A percentile compares a stretch with the other conserved stretches of the same genome.
These are phyloP conservation scores for Haematococcus lacustris DNA, from an alignment of 139 green algal species.

Conservation along the genomic window DNA sequence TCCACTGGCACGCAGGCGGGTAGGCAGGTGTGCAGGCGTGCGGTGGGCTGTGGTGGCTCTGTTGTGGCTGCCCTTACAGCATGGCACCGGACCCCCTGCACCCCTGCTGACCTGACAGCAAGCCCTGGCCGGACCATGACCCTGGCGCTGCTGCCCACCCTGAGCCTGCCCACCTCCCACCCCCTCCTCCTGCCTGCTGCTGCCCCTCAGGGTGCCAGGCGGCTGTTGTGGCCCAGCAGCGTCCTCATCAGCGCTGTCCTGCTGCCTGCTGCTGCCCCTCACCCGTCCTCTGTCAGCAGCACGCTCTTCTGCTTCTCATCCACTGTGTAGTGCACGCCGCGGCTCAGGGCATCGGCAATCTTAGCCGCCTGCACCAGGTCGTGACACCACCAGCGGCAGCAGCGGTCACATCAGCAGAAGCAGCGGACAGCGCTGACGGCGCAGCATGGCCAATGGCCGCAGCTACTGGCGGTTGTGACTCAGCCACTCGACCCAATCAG, in stretches of 20 bases:
- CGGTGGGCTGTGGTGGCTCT: too few relatives aligned
- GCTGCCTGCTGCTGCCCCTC: background rate
- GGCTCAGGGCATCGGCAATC: constrained; percentile 74
- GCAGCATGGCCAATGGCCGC: background rate
- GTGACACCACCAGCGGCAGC: background rate
- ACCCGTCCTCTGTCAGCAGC: constrained; percentile 92
- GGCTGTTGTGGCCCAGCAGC: too few relatives aligned
- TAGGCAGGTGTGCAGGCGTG: background rate
- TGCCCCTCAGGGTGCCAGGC: too few relatives aligned
- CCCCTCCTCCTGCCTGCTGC: too few relatives aligned
- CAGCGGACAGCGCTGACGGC: background rate
- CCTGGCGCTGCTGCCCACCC: too few relatives aligned
- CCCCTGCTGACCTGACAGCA: too few relatives aligned
- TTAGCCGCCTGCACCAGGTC: constrained; percentile 50
- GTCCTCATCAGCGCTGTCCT: too few relatives aligned
- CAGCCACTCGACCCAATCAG: background rate
- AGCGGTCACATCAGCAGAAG: too few relatives aligned
- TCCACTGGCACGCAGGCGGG: background rate
- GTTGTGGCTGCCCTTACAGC: too few relatives aligned
- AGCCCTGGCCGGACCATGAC: too few relatives aligned
- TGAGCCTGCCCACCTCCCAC: too few relatives aligned
- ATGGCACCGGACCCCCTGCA: too few relatives aligned
- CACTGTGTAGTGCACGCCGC: constrained; percentile 94
- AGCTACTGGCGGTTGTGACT: background rate
- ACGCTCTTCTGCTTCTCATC: constrained; percentile 98